Evolutionary conservation across 208 protist species (phyloP).

Genomic region (Acanthamoeba healyi): DNA sequence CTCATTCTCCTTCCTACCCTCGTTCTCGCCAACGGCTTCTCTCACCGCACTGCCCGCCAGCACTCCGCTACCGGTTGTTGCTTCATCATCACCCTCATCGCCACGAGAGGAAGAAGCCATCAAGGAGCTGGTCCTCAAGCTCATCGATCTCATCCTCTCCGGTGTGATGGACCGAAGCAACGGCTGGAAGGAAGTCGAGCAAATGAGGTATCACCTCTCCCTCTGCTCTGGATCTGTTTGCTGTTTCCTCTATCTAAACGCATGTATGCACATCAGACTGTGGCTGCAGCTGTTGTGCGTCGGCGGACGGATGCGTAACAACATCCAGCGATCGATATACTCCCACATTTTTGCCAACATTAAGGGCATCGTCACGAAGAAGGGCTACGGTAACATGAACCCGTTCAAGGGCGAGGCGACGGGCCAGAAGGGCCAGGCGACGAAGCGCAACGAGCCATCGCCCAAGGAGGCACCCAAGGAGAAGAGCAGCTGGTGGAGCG

Average conservation of each 20-base stretch:
- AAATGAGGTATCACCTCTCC: slow-evolving; percentile 17
- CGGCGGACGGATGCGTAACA: slow-evolving; percentile 15
- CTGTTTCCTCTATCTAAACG: background rate
- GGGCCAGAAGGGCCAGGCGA: too few species aligned
- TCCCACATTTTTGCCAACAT: slow-evolving; percentile 43
- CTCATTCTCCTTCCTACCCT: slow-evolving; percentile 40
- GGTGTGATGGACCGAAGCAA: slow-evolving; percentile 32
- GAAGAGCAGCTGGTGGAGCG: slow-evolving; percentile 42
- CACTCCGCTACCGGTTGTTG: background rate
- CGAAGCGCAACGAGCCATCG: background rate
- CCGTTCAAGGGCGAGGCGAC: slow-evolving; percentile 44
- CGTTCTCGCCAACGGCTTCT: background rate
- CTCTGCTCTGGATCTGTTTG: background rate
- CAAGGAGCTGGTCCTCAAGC: slow-evolving; percentile 66
- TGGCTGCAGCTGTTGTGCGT: slow-evolving; percentile 59
- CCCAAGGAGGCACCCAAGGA: background rate
- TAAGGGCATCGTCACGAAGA: background rate
- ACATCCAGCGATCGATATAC: slow-evolving; percentile 58
- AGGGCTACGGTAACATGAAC: slow-evolving; percentile 49
- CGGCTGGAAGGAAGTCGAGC: slow-evolving; percentile 61
- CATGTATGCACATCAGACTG: too few species aligned
- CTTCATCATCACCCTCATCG: slow-evolving; percentile 8
- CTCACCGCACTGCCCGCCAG: background rate
- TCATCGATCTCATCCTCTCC: slow-evolving; percentile 51
- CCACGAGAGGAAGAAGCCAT: slow-evolving; percentile 54